Conservation (phyloP, 148 eudicot species). For the Persicaria maculosa region DNA sequence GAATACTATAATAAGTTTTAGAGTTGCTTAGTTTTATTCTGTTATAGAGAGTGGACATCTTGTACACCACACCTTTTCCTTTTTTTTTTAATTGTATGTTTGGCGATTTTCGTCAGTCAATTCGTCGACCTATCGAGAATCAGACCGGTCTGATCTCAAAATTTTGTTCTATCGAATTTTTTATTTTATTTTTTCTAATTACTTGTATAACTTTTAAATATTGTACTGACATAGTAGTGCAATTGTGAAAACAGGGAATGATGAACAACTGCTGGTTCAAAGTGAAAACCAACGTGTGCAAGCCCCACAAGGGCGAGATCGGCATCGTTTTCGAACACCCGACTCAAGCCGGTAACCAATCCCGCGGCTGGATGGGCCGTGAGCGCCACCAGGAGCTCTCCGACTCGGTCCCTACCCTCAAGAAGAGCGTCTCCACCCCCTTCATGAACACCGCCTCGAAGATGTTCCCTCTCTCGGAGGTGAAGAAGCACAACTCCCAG, state of each 20-base stretch:
- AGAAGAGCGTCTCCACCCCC: slow-evolving; percentile 65
- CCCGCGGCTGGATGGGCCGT: slow-evolving; percentile 99
- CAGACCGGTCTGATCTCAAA: too few relatives aligned
- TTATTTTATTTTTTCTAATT: too few relatives aligned
- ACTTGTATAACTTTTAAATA: too few relatives aligned
- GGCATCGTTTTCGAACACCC: slow-evolving; percentile 93
- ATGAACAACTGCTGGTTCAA: slow-evolving; percentile 99
- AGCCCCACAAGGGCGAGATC: slow-evolving; percentile 74
- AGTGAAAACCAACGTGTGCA: slow-evolving; percentile 77
- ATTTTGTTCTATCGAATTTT: too few relatives aligned
- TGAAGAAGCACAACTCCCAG: slow-evolving; percentile 54
- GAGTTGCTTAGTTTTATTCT: too few relatives aligned
- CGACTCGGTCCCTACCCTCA: slow-evolving; percentile 27
- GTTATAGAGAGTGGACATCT: too few relatives aligned
- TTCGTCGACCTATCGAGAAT: too few relatives aligned
- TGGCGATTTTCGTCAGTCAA: too few relatives aligned
- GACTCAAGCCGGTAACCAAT: slow-evolving; percentile 77
- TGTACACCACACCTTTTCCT: too few relatives aligned
- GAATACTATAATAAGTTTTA: too few relatives aligned
- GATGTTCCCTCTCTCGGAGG: slow-evolving; percentile 61
- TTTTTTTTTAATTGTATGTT: too few relatives aligned
- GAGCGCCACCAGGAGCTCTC: slow-evolving; percentile 57
- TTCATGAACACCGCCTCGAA: slow-evolving; percentile 60
- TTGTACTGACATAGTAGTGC: background rate
- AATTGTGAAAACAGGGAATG: slow-evolving; percentile 57